phyloP scores from a whole-genome alignment of 2,329 filamentous ascomycete genomes.

The Scleromitrula shiraiana region DNA sequence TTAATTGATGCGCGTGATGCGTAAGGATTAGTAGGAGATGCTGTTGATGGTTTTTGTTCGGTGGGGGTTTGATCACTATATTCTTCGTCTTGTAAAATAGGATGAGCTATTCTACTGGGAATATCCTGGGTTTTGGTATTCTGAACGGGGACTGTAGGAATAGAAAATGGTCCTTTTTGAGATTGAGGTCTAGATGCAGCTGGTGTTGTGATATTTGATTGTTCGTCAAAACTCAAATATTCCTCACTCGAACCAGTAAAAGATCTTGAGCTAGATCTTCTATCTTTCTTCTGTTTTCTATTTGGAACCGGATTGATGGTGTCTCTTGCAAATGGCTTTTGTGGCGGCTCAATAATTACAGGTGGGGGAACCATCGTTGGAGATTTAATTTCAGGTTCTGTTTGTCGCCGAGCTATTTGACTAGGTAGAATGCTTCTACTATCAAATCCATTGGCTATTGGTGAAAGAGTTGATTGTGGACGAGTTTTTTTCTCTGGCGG shows the following conservation, averaged over 20 bases:
- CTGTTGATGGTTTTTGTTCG: background rate
- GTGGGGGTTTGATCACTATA: background rate
- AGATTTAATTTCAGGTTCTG: background rate
- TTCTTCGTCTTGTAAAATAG: background rate
- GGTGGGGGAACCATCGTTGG: background rate
- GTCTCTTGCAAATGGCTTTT: background rate
- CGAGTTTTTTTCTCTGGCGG: background rate
- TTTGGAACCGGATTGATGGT: background rate
- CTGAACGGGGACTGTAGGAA: background rate
- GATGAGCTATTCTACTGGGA: background rate
- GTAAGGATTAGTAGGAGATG: background rate
- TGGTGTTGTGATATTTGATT: slow-evolving; percentile 25
- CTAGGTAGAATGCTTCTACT: background rate
- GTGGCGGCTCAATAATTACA: background rate
- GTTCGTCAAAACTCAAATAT: slow-evolving; percentile 21
- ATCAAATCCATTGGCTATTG: background rate
- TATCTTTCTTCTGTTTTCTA: slow-evolving; percentile 1
- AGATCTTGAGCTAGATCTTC: slow-evolving; percentile 14
- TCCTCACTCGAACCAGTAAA: slow-evolving; percentile 25
- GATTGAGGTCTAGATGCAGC: slow-evolving; percentile 23
- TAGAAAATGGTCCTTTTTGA: slow-evolving; percentile 15
- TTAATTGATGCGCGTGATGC: slow-evolving; percentile 10
- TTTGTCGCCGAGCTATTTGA: background rate
- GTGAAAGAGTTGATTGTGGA: background rate
- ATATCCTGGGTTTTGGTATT: background rate